Evolutionary conservation across 2,329 filamentous ascomycete species (phyloP), one percentile per base, ranked within the genome.

Genomic region (Trichoderma guizhouense): DNA sequence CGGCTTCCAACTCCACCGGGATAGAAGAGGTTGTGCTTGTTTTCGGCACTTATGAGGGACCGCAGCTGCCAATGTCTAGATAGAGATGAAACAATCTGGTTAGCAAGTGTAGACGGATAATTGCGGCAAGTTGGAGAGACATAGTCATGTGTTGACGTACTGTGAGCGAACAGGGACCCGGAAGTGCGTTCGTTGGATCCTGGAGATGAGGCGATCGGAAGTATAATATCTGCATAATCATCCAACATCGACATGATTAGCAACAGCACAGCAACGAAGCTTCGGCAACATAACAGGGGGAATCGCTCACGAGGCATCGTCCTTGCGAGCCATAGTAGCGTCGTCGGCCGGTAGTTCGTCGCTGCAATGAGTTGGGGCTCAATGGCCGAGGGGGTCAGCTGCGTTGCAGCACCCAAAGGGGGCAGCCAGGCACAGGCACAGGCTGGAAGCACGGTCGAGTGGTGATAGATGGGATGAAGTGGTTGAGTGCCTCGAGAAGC

Each of bases 11-110:
- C 84, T 71, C 92, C 92, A 75, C 90, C 90, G 43, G 95, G 94
- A 78, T 97, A 97, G 84, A 97, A 98, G 75, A 98, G 87, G 76
- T 91, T 84, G 81, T 95, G 89, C 57, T 90, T 86, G 77, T 93
- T 89, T 75, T 93, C 91, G 30, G 91, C 92, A 80, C 93, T 95
- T 79, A 98, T 92, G 76, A 97, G 91, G 76, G 97, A 95, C 70
- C 95, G 93, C 60, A 99, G 86, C 83, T 96, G 93, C 90, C 92
- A 95, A 82, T 96, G 93, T 75, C 92, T 95, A 60, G 11, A 11
- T n/a, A 18, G 58, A 15, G 32, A 57, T 32, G 57, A n/a, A 34
- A 72, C 2, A 12, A 15, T 9, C 12, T 24, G 39, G 14, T 73
- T 62, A 73, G 72, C 53, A 60, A 36, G 2, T 55, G 36, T n/a